phyloP scores from a whole-genome alignment of 768 basidiomycete species.

The Tylopilus sp. region DNA sequence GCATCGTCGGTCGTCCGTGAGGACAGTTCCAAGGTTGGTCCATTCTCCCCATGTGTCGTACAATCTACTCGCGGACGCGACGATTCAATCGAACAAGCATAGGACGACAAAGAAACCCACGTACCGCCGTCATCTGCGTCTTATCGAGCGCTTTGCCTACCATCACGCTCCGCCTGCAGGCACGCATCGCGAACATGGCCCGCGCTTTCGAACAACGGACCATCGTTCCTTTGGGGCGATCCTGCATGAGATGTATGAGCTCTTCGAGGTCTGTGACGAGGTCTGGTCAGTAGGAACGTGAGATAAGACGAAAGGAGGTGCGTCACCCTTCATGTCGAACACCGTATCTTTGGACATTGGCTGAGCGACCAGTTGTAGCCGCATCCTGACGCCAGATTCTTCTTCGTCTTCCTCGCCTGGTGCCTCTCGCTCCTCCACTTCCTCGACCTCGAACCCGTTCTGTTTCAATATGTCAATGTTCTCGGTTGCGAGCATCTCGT shows the following conservation, averaged over 20 bases:
- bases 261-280: constrained; percentile 78
- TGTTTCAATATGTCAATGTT: constrained; percentile 76
- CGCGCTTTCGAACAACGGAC: constrained; percentile 91
- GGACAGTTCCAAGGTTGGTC: constrained; percentile 88
- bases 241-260: constrained; percentile 79
- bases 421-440: constrained; percentile 39
- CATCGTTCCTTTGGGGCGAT: constrained; percentile 74
- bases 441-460: constrained; percentile 87
- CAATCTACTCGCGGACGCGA: constrained; percentile 41
- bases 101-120: constrained; percentile 16
- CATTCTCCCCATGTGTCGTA: constrained; percentile 81
- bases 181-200: constrained; percentile 94
- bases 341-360: constrained; percentile 89
- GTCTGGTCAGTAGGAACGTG: background rate
- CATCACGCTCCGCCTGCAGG: constrained; percentile 97
- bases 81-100: background rate
- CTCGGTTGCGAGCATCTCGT: constrained; percentile 84
- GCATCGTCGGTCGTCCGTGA: constrained; percentile 84
- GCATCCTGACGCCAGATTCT: constrained; percentile 9
- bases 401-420: background rate
- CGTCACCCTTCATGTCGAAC: constrained; percentile 81
- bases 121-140: constrained; percentile 73
- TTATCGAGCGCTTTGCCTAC: constrained; percentile 79
- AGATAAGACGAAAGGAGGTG: constrained; percentile 1
- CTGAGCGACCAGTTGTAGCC: constrained; percentile 71